A percentile compares a stretch with the other conserved stretches of the same genome.
Evolutionary conservation across 1,139 yeast species (phyloP).

Genomic region (Blastobotrys arbuscula): DNA sequence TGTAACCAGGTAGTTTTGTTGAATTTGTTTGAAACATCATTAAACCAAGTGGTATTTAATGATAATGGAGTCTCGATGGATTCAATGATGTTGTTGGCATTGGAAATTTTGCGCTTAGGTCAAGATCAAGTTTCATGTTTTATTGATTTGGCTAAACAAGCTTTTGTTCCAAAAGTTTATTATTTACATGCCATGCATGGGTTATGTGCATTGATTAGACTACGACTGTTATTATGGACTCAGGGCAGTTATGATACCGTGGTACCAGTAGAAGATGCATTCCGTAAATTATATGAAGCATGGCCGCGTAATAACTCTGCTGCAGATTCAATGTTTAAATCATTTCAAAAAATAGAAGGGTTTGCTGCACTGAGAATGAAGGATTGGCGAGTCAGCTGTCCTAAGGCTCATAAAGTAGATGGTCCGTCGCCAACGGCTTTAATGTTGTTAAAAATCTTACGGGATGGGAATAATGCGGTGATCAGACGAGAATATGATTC

Average conservation of each 20-base stretch:
- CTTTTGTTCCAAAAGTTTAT: conserved; percentile 42
- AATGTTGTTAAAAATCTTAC: conserved; percentile 3
- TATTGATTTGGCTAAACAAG: not conserved
- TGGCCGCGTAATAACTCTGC: conserved; percentile 13
- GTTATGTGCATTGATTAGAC: conserved; percentile 33
- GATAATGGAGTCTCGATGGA: not conserved
- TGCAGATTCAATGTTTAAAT: not conserved
- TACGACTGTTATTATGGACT: conserved; percentile 21
- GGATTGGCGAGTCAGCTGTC: not conserved
- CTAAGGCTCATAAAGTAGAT: not conserved
- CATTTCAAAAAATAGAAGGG: conserved; percentile 1
- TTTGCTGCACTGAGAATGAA: conserved; percentile 4
- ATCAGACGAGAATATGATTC: not conserved
- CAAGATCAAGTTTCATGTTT: not conserved
- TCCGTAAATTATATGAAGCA: conserved; percentile 12
- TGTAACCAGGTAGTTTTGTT: conserved; percentile 2
- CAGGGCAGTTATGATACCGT: conserved; percentile 14
- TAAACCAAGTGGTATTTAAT: conserved; percentile 6
- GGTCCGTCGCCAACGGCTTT: conserved; percentile 7
- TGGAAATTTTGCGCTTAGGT: not conserved
- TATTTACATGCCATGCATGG: conserved; percentile 54
- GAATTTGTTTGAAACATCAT: conserved; percentile 6
- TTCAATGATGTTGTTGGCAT: not conserved
- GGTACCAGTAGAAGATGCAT: conserved; percentile 17
- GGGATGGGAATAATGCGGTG: not conserved